phyloP scores from a whole-genome alignment of 495 filamentous ascomycete genomes.

The Talaromyces borbonicus region DNA sequence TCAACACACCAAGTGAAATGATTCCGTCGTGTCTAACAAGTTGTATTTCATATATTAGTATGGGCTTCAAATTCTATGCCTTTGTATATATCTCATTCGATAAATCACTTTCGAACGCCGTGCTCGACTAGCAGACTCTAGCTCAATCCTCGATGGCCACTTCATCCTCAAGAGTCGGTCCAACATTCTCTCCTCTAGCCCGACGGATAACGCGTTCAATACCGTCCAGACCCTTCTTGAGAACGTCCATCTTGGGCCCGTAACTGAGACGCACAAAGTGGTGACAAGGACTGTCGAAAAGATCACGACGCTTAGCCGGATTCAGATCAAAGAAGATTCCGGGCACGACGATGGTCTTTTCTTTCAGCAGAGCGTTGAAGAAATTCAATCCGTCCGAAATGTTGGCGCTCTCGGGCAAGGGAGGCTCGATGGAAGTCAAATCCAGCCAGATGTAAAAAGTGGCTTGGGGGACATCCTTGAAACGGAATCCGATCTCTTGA shows the following conservation, averaged over 20 bases:
- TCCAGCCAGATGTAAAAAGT: slow-evolving; percentile 91
- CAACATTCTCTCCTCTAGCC: slow-evolving; percentile 24
- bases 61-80: too few relatives aligned
- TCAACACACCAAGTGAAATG: too few relatives aligned
- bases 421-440: slow-evolving; percentile 39
- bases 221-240: slow-evolving; percentile 76
- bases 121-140: too few relatives aligned
- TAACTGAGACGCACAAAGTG: slow-evolving; percentile 91
- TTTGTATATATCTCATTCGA: too few relatives aligned
- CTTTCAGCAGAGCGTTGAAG: slow-evolving; percentile 83
- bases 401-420: slow-evolving; percentile 36
- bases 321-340: slow-evolving; percentile 83
- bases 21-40: too few relatives aligned
- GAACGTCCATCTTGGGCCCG: slow-evolving; percentile 78
- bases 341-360: slow-evolving; percentile 92
- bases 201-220: slow-evolving; percentile 66
- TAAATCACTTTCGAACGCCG: too few relatives aligned
- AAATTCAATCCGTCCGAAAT: slow-evolving; percentile 93
- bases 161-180: slow-evolving; percentile 28
- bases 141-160: slow-evolving; percentile 27
- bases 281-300: slow-evolving; percentile 93
- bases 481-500: slow-evolving; percentile 70
- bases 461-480: slow-evolving; percentile 69
- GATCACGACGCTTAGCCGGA: slow-evolving; percentile 75
- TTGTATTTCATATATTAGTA: too few relatives aligned